Evolutionary conservation across 192 early-diverging fungal species (phyloP), one percentile per base, ranked within the genome.

Genomic region (Jimgerdemannia flammicorona): DNA sequence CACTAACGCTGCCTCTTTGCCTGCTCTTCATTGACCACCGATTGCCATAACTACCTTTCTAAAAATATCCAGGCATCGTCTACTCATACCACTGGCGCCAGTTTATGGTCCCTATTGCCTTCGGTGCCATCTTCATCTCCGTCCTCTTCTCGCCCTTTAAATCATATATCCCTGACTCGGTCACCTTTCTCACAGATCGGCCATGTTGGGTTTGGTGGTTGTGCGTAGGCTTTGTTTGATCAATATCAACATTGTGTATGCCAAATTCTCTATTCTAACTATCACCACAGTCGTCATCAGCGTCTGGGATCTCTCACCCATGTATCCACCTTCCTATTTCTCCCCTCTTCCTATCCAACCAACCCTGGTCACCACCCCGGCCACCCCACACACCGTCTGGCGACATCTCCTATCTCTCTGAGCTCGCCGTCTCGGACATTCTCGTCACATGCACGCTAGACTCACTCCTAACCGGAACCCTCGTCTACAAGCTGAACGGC

Each of bases 401-500:
- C 68, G 81, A 84, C 44, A 77, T 83, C 2, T 79, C 81, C 3
- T 65, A 71, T 3, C 74, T 82, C 11, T 77, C 82, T 11, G 76
- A 73, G 29, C 73, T 87, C 41, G 81, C 84, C 14, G 80, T 85
- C 4, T 81, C 81, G 3, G 84, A 83, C n/a, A 79, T 79, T 17
- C 65, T 87, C n/a, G 74, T 87, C 3, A 82, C 83, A 17, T 87
- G 86, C 64, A 81, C 84, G 3, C 78, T 80, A 4, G 86, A 87
- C 67, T 87, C 86, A 0, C 40, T 87, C 17, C 80, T 83, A 20
- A 87, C 86, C 4, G 86, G 86, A n/a, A 75, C 79, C 4, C 44
- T 85, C 40, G 86, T 87, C 3, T 87, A 87, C 43, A 82, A 87
- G 77, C 70, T 87, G 75, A 78, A 66, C 80, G 71, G 3, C 72